phyloP scores from a whole-genome alignment of 2,329 filamentous ascomycete genomes.

The Fusarium nanum region DNA sequence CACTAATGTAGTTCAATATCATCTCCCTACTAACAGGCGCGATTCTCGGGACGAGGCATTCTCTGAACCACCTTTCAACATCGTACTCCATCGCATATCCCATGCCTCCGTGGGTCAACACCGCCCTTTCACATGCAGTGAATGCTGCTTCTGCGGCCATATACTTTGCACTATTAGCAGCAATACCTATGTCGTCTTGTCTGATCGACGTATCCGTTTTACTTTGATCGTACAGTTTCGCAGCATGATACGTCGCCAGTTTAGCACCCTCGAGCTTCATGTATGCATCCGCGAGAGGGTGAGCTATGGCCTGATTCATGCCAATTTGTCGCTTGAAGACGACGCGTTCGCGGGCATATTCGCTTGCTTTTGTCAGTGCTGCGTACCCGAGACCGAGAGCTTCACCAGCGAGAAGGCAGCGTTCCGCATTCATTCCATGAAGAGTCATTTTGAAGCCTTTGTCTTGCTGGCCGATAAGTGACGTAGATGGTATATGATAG shows the following conservation, averaged over 20 bases:
- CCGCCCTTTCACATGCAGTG: slow-evolving; percentile 69
- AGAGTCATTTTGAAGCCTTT: slow-evolving; percentile 84
- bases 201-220: slow-evolving; percentile 63
- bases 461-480: slow-evolving; percentile 77
- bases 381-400: slow-evolving; percentile 84
- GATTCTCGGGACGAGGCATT: slow-evolving; percentile 72
- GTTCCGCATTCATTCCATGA: slow-evolving; percentile 83
- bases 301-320: slow-evolving; percentile 73
- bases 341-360: slow-evolving; percentile 74
- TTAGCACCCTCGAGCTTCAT: slow-evolving; percentile 75
- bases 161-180: slow-evolving; percentile 78
- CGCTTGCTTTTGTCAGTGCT: slow-evolving; percentile 69
- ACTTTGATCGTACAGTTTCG: slow-evolving; percentile 69
- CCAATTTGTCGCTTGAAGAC: slow-evolving; percentile 75
- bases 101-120: slow-evolving; percentile 72
- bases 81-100: slow-evolving; percentile 74
- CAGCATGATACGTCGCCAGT: slow-evolving; percentile 73
- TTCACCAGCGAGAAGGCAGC: slow-evolving; percentile 81
- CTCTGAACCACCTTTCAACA: slow-evolving; percentile 73
- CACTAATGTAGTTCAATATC: slow-evolving; percentile 79
- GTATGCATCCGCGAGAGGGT: slow-evolving; percentile 73
- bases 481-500: slow-evolving; percentile 72
- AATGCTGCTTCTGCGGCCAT: slow-evolving; percentile 74
- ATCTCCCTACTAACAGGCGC: slow-evolving; percentile 76
- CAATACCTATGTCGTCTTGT: slow-evolving; percentile 69